Evolutionary conservation across 371 early-diverging fungal species (phyloP).

Genomic region (Mortierella sp.): DNA sequence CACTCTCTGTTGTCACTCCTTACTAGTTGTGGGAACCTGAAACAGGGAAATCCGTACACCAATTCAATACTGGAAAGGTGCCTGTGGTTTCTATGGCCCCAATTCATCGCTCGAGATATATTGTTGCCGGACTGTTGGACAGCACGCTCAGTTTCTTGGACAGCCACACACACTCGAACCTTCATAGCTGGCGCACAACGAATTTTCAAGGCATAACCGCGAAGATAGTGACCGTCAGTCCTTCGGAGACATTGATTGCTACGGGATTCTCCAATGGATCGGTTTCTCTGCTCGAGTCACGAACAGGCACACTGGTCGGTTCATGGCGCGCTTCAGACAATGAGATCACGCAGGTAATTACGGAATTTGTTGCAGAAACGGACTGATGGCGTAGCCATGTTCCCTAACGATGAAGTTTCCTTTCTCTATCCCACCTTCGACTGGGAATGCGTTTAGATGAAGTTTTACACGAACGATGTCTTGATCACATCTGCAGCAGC

Average conservation of each 20-base stretch:
- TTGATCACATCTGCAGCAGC: constrained; percentile 71
- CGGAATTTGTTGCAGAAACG: too few species aligned
- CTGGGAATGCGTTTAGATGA: constrained; percentile 53
- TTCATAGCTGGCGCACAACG: constrained; percentile 50
- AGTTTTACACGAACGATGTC: constrained; percentile 69
- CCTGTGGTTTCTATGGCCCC: constrained; percentile 66
- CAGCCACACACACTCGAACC: constrained; percentile 41
- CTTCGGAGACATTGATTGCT: constrained; percentile 67
- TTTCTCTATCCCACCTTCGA: not conserved
- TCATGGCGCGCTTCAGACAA: constrained; percentile 75
- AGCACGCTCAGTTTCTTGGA: constrained; percentile 46
- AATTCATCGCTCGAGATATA: constrained; percentile 63
- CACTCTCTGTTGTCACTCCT: not conserved
- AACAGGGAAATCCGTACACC: constrained; percentile 64
- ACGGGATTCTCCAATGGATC: constrained; percentile 69
- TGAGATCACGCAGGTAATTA: constrained; percentile 71
- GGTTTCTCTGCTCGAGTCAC: constrained; percentile 67
- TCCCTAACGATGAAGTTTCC: too few species aligned
- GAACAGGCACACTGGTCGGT: constrained; percentile 70
- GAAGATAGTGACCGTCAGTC: constrained; percentile 54
- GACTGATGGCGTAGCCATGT: too few species aligned
- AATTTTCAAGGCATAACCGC: constrained; percentile 24
- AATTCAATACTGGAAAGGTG: constrained; percentile 60
- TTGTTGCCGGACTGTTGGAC: constrained; percentile 62
- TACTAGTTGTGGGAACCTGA: constrained; percentile 70